Evolutionary conservation across 2,329 filamentous ascomycete genomes (phyloP), one percentile per base, ranked within the genome.

Genomic region (Fusarium tuaranense): DNA sequence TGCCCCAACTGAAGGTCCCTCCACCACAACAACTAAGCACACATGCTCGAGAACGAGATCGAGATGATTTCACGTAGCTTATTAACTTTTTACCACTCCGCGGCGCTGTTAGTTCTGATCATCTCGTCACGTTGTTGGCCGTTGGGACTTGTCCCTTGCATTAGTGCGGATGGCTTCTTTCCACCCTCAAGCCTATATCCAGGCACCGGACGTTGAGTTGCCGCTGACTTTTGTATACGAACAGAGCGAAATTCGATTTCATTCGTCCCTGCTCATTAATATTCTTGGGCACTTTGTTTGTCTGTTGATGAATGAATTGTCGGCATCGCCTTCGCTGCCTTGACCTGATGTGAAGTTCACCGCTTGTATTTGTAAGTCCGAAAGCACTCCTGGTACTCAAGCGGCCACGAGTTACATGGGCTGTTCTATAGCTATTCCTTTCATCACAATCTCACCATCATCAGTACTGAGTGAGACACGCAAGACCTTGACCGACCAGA

Each of bases 381-480:
- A 9, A 27, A 5, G 4, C 4, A 6, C 44, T 25, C 9, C 44
- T 27, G 8, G 44, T 16, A 18, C 44, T 48, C 44, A 18, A 10
- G 13, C 22, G 18, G 6, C 22, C 44, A 27, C 22, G 8, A 27
- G 7, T 48, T 4, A 16, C 14, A 18, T 10, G 44, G 8, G 5
- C 3, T 4, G 7, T 18, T 27, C 22, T 8, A 27, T 5, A 10
- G 5, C 14, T 18, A 18, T 48, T 10, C 25, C 2, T 2, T 14
- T 2, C 7, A 46, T 12, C n/a, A 13, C 2, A 10, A 8, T 1
- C 6, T 14, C n/a, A 7, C 12, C 7, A 22, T 16, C 1, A 22
- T 22, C 10, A 22, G 12, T 7, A 46, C 20, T 6, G 8, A 12
- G 22, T 5, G 4, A 27, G 46, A 27, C 25, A 7, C 6, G 8